Base-by-base conservation (phyloP, 1,284 basidiomycete genomes). In the Bjerkandera adusta region DNA sequence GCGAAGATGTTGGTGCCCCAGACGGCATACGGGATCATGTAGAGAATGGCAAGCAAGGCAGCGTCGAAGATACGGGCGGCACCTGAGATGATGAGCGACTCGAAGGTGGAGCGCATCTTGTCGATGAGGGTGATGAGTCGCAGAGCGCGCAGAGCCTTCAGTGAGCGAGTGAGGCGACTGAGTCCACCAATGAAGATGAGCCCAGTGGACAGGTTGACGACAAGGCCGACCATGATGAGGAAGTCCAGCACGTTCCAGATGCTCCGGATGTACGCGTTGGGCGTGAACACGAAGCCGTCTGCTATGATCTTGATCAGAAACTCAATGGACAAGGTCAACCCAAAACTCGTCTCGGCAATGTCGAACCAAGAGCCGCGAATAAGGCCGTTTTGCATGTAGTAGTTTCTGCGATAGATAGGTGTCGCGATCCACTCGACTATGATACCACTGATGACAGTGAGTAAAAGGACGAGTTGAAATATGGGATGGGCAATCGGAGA, bases 1-100 rank as follows among this genome's bases (percentile, higher is more conserved):
- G 85, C 75, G 66, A 98, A 98, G 62, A 98, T 89, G 59, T 96
- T 97, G 49, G 94, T 79, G 4, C 94, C 96, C 95, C 96, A 98
- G 1, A 97, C 86, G 3, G 96, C 95, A 61, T 94, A 98, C 0
- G 96, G 96, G 54, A 99, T 91, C 77, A 98, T 87, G 69, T 98
- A 94, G 40, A 98, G 76, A 43, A 97, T 81, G 37, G 95, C 92
- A n/a, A 99, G 81, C 43, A 97, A 67, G 0, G 88, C 91, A 0
- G 96, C 96, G 57, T 97, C 93, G 45, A 97, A 56, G 52, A 99
- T 95, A 57, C 92, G 85, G 15, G 79, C 68, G 1, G 87, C 87
- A 3, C 95, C 96, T 2, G 90, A 89, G 48, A 97, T 86, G 61
- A 97, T 85, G 43, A 97, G 75, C n/a, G 85, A 85, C 61, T 96